A percentile compares a stretch with the other conserved stretches of the same genome.
Conservation (phyloP, 1,139 yeast species). For the Pichia sp. region DNA sequence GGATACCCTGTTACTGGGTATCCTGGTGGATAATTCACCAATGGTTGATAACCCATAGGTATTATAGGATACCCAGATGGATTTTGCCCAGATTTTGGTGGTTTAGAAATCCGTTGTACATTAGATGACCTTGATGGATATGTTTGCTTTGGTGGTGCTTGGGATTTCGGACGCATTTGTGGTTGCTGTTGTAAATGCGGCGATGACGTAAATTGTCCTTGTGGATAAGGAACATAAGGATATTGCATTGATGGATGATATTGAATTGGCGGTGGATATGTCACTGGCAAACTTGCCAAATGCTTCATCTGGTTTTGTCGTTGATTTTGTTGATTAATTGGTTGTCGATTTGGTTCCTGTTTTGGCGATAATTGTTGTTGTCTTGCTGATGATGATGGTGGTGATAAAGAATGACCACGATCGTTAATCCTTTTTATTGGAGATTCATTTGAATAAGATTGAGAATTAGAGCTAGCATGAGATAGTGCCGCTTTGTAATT, state of each 20-base stretch:
- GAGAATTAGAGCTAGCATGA: neutral
- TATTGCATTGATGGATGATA: neutral
- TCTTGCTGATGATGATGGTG: too few relatives aligned
- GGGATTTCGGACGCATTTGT: neutral
- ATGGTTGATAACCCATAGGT: neutral
- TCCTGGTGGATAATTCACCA: neutral
- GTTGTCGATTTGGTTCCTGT: too few relatives aligned
- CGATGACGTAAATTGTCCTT: neutral
- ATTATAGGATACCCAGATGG: neutral
- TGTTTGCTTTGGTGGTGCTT: slow-evolving; percentile 13
- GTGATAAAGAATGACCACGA: too few relatives aligned
- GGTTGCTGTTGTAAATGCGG: slow-evolving; percentile 4
- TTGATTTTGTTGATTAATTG: neutral
- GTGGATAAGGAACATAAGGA: neutral
- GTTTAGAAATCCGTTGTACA: neutral
- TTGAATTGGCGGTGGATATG: neutral
- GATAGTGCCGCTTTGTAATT: neutral
- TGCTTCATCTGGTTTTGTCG: neutral
- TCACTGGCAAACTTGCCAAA: neutral
- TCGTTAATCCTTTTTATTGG: too few relatives aligned
- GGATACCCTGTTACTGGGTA: slow-evolving; percentile 5
- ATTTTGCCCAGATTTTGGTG: neutral
- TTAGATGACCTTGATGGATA: neutral
- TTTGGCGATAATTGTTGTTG: too few relatives aligned
- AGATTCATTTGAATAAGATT: too few relatives aligned